Evolutionary conservation across 192 early-diverging fungal species (phyloP).

Genomic region (Coemansia sp.): DNA sequence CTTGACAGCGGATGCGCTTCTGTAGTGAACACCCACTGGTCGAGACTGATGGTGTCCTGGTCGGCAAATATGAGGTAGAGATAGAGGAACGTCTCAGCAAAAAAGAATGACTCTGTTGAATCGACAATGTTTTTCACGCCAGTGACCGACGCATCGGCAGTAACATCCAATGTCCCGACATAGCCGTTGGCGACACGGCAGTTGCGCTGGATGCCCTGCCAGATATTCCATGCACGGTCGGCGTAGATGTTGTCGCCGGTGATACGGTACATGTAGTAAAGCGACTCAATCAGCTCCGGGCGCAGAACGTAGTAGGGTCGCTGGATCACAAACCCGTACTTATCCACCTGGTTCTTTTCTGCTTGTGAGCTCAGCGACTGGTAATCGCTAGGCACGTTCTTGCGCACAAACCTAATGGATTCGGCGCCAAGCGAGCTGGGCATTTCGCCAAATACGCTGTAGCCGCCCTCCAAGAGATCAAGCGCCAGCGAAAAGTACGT

Average conservation of each 20-base stretch:
- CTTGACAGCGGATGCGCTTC: constrained; percentile 85
- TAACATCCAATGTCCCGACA: constrained; percentile 56
- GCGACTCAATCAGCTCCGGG: constrained; percentile 74
- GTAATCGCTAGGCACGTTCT: constrained; percentile 45
- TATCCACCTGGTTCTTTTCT: constrained; percentile 19
- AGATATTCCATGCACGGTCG: constrained; percentile 73
- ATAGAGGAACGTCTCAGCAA: constrained; percentile 94
- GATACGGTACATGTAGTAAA: constrained; percentile 74
- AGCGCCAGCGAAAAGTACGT: constrained; percentile 45
- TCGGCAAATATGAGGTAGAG: constrained; percentile 83
- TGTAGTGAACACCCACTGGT: constrained; percentile 92
- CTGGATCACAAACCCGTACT: constrained; percentile 35
- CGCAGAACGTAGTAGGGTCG: constrained; percentile 69
- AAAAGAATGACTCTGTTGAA: constrained; percentile 74
- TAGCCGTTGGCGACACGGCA: constrained; percentile 66
- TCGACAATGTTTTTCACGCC: constrained; percentile 36
- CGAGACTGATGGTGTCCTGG: constrained; percentile 67
- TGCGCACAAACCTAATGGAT: constrained; percentile 48
- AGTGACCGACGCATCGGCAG: constrained; percentile 28
- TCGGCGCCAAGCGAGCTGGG: constrained; percentile 45
- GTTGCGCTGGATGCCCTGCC: constrained; percentile 71
- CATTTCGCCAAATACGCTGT: constrained; percentile 47
- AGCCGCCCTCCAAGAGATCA: constrained; percentile 39
- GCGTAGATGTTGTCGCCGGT: constrained; percentile 69
- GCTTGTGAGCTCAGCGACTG: constrained; percentile 1